Conservation (phyloP, 352 stramenopile species). For the Globisporangium paroecandrum region DNA sequence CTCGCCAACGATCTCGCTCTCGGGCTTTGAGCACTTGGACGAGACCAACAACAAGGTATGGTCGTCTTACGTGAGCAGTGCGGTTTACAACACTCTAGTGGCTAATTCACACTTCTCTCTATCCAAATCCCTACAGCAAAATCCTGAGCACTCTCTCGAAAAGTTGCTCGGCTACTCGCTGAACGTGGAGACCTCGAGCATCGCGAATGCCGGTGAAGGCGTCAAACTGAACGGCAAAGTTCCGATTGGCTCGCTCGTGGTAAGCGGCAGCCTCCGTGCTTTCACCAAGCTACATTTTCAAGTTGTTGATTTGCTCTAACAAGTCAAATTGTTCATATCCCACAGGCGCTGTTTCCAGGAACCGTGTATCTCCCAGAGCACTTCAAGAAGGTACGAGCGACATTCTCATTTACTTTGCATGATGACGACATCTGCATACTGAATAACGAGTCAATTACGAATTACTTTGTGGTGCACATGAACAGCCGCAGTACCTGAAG, state of each 20-base stretch:
- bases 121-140: slow-evolving; percentile 18
- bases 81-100: not conserved
- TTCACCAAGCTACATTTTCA: not conserved
- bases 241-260: slow-evolving; percentile 69
- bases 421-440: not conserved
- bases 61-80: not conserved
- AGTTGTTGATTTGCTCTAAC: not conserved
- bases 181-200: slow-evolving; percentile 59
- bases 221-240: slow-evolving; percentile 64
- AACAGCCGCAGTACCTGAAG: slow-evolving; percentile 47
- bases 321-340: not conserved
- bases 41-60: slow-evolving; percentile 17
- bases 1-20: slow-evolving; percentile 52
- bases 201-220: slow-evolving; percentile 59
- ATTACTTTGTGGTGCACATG: not conserved
- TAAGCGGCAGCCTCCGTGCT: slow-evolving; percentile 18
- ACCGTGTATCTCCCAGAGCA: slow-evolving; percentile 84
- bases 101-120: slow-evolving; percentile 10
- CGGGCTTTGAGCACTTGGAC: slow-evolving; percentile 48
- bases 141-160: slow-evolving; percentile 40
- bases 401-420: not conserved
- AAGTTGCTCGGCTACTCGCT: slow-evolving; percentile 70
- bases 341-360: slow-evolving; percentile 68
- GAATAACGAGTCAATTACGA: not conserved
- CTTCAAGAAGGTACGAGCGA: slow-evolving; percentile 67